phyloP scores from a whole-genome alignment of 1,284 basidiomycete species.

The Crepidotus sp. region DNA sequence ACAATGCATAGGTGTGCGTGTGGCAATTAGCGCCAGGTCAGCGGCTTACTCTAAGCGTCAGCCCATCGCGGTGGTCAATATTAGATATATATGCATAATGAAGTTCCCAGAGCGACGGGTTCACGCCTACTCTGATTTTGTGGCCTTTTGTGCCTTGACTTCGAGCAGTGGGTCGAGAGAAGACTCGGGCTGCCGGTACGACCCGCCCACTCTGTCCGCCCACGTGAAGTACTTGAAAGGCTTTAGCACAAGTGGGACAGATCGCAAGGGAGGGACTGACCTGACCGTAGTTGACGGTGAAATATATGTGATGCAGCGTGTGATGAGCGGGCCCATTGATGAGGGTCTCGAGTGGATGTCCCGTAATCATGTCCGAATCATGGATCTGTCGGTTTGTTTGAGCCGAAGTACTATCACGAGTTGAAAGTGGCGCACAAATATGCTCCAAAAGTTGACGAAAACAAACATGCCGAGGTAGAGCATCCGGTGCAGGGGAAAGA shows the following conservation, averaged over 20 bases:
- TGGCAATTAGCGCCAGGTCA: background rate
- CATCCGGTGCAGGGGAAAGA: conserved; percentile 86
- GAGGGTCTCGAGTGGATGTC: conserved; percentile 80
- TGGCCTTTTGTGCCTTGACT: conserved; percentile 25
- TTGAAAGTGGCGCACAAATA: conserved; percentile 50
- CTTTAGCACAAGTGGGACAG: conserved; percentile 12
- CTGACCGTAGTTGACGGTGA: conserved; percentile 93
- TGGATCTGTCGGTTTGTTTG: conserved; percentile 60
- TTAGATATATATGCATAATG: conserved; percentile 16
- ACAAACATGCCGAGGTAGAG: conserved; percentile 81
- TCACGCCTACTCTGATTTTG: conserved; percentile 11
- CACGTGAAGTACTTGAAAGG: conserved; percentile 84
- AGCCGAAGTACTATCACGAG: conserved; percentile 7
- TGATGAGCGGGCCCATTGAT: conserved; percentile 99
- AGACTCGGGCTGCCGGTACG: conserved; percentile 81
- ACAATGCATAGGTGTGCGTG: background rate
- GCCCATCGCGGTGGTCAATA: background rate
- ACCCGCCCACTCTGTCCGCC: conserved; percentile 79
- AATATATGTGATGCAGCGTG: conserved; percentile 93
- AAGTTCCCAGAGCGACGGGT: background rate
- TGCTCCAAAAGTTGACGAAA: conserved; percentile 86
- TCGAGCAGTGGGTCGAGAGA: conserved; percentile 83
- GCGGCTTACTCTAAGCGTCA: conserved; percentile 5
- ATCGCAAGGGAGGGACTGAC: conserved; percentile 22
- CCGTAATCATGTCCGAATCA: conserved; percentile 99